A percentile compares a stretch with the other conserved stretches of the same genome.
These are phyloP conservation scores for Monosporozyma yasuniensis DNA, from an alignment of 805 yeast species.

Conservation along the genomic window DNA sequence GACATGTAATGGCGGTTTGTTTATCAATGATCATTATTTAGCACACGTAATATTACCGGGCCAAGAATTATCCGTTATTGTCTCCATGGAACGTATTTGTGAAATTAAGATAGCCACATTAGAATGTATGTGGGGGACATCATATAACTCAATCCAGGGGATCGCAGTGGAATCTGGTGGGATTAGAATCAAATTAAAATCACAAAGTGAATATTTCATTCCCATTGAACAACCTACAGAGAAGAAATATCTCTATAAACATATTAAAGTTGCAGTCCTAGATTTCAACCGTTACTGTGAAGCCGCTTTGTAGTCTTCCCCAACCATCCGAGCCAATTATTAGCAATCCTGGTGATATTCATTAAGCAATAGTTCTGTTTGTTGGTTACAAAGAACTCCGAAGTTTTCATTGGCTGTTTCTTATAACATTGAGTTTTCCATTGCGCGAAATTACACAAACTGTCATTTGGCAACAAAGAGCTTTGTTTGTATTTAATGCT, in stretches of 20 bases:
- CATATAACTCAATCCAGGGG: constrained; percentile 54
- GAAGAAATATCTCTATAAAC: constrained; percentile 56
- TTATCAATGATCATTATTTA: constrained; percentile 60
- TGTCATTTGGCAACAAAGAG: no score
- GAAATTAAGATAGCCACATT: constrained; percentile 55
- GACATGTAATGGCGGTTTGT: constrained; percentile 71
- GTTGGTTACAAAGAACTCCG: no score
- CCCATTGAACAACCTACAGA: constrained; percentile 65
- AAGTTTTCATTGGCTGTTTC: not conserved
- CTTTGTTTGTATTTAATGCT: not conserved
- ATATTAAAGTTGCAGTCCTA: constrained; percentile 71
- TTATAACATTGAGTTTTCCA: not conserved
- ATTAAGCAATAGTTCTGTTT: no score
- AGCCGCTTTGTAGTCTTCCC: constrained; percentile 29
- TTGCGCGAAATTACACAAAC: not conserved
- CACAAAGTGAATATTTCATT: constrained; percentile 60
- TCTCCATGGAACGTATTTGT: constrained; percentile 63
- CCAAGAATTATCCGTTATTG: constrained; percentile 64
- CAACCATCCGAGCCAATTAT: not conserved
- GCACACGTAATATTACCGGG: constrained; percentile 83
- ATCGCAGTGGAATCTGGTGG: constrained; percentile 77
- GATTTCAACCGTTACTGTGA: constrained; percentile 68
- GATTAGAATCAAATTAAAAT: constrained; percentile 52
- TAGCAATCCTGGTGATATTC: no score
- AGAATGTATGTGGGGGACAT: constrained; percentile 62